A percentile compares a stretch with the other conserved stretches of the same genome.
These are phyloP conservation scores for Claviceps paspali DNA, from an alignment of 2,329 filamentous ascomycete species.

Conservation along the genomic window DNA sequence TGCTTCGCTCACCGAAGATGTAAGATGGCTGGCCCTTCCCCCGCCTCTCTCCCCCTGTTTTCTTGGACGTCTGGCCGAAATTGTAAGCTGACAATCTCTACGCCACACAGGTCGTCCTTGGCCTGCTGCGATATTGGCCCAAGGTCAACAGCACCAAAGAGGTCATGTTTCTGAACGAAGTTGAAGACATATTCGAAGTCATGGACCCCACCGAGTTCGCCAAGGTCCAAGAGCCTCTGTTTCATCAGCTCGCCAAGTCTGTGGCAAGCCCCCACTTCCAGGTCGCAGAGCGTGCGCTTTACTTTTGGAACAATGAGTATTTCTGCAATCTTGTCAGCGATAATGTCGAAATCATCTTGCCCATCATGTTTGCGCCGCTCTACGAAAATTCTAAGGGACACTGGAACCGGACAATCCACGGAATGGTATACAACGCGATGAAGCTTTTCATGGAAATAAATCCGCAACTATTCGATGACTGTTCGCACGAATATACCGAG, in stretches of 20 bases:
- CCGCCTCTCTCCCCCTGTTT: neutral
- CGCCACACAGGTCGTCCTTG: conserved; percentile 64
- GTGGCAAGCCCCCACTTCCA: conserved; percentile 98
- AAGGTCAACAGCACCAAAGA: conserved; percentile 99
- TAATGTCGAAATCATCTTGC: conserved; percentile 94
- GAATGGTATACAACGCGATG: conserved; percentile 99
- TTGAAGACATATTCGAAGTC: conserved; percentile 98
- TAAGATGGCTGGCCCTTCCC: too few relatives aligned
- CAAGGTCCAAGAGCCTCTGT: conserved; percentile 94
- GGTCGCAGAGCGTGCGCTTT: conserved; percentile 89
- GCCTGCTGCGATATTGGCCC: conserved; percentile 90
- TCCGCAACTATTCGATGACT: conserved; percentile 94
- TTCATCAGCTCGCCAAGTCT: conserved; percentile 94
- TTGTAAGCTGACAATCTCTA: neutral
- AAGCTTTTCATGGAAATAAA: conserved; percentile 99
- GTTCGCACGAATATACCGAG: conserved; percentile 94
- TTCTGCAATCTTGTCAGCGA: conserved; percentile 99
- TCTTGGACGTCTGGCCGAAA: too few relatives aligned
- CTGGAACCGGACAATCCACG: conserved; percentile 99
- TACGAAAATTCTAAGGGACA: conserved; percentile 99
- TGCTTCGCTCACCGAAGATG: conserved; percentile 90
- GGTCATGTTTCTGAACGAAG: conserved; percentile 98
- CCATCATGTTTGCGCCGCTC: conserved; percentile 97
- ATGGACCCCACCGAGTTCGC: conserved; percentile 98
- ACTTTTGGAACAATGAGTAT: conserved; percentile 99